phyloP scores from a whole-genome alignment of 169 alveolate species.

The Nephromyces sp. region DNA sequence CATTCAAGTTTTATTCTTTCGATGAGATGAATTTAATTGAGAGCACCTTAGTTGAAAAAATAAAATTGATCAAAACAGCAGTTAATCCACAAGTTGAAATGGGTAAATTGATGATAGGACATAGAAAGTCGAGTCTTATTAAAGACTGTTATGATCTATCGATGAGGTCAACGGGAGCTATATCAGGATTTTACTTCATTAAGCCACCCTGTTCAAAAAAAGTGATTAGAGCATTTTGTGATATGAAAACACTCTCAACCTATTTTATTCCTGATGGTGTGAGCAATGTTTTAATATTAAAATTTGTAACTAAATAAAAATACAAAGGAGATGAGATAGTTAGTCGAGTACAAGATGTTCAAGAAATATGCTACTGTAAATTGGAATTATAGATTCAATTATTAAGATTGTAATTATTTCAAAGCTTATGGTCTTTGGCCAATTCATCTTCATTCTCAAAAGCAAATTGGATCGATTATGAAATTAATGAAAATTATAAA shows the following conservation, averaged over 20 bases:
- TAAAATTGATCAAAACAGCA: conserved; percentile 5
- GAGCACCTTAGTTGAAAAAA: background rate
- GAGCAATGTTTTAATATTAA: background rate
- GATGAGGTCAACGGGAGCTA: conserved; percentile 50
- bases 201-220: conserved; percentile 61
- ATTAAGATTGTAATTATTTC: background rate
- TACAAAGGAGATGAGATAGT: no score
- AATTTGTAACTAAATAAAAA: no score
- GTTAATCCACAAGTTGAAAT: conserved; percentile 13
- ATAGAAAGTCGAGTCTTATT: conserved; percentile 47
- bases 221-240: conserved; percentile 71
- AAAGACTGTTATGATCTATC: conserved; percentile 66
- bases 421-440: conserved; percentile 42
- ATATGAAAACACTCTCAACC: conserved; percentile 64
- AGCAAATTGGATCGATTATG: conserved; percentile 23
- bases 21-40: no score
- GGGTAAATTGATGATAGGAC: conserved; percentile 45
- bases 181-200: conserved; percentile 74
- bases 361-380: background rate
- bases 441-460: conserved; percentile 28
- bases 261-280: conserved; percentile 53
- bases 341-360: background rate
- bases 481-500: conserved; percentile 27
- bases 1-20: no score
- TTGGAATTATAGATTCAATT: background rate